Evolutionary conservation across 116 monocot species (phyloP).

Genomic region (Phalaenopsis hybrid): DNA sequence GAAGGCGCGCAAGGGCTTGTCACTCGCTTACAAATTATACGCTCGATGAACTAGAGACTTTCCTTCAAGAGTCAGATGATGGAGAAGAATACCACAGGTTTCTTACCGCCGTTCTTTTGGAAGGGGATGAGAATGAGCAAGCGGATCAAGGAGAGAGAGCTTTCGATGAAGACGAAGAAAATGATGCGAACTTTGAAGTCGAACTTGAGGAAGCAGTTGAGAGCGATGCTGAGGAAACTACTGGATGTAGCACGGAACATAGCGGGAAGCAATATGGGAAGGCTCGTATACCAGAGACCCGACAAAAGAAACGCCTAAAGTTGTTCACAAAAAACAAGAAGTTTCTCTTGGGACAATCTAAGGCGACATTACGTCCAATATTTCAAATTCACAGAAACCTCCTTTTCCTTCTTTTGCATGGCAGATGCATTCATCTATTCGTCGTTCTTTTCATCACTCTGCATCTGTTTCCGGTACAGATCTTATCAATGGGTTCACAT

Average conservation of each 20-base stretch:
- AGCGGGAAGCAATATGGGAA: conserved; percentile 12
- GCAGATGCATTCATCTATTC: conserved; percentile 16
- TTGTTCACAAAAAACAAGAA: conserved; percentile 24
- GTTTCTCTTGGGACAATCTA: conserved; percentile 23
- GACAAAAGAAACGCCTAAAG: conserved; percentile 55
- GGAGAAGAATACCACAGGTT: conserved; percentile 87
- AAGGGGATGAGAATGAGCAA: conserved; percentile 21
- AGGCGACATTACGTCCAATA: conserved; percentile 41
- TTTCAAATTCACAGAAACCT: conserved; percentile 18
- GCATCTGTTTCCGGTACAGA: conserved; percentile 9
- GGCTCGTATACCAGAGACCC: conserved; percentile 46
- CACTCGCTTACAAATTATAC: conserved; percentile 73
- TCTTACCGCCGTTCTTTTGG: conserved; percentile 70
- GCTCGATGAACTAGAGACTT: conserved; percentile 81
- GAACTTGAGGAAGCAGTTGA: conserved; percentile 84
- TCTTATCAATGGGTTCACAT: conserved; percentile 42
- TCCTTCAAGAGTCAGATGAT: conserved; percentile 96
- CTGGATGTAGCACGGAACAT: conserved; percentile 10
- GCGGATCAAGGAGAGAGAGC: conserved; percentile 27
- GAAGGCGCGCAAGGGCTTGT: conserved; percentile 62
- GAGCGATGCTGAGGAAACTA: conserved; percentile 61
- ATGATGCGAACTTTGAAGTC: conserved; percentile 84
- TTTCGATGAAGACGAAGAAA: conserved; percentile 82
- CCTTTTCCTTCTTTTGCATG: conserved; percentile 18
- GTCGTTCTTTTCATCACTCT: conserved; percentile 18